A percentile compares a stretch with the other conserved stretches of the same genome.
phyloP scores from a whole-genome alignment of 2,329 filamentous ascomycete genomes.

The Ampelomyces quisqualis region DNA sequence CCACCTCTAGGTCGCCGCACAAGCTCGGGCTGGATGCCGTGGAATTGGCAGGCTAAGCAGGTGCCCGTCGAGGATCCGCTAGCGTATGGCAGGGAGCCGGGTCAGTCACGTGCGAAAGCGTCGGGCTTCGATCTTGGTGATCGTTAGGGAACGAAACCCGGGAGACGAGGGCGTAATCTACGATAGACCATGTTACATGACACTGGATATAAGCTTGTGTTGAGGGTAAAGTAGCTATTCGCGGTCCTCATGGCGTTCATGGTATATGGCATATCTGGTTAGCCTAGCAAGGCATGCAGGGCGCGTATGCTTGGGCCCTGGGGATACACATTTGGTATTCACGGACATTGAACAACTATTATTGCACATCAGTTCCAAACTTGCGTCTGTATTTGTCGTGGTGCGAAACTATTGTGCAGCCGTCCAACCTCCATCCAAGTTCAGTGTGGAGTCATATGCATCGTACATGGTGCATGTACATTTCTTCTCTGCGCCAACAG shows the following conservation, averaged over 20 bases:
- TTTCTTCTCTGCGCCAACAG: not conserved
- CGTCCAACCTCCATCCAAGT: not conserved
- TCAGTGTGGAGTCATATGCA: not conserved
- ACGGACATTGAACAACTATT: not conserved
- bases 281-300: not conserved
- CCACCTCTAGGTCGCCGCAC: slow-evolving; percentile 32
- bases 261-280: slow-evolving; percentile 3
- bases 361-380: too few relatives aligned
- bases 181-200: too few relatives aligned
- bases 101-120: slow-evolving; percentile 25
- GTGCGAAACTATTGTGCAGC: too few relatives aligned
- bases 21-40: slow-evolving; percentile 52
- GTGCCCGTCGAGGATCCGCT: slow-evolving; percentile 33
- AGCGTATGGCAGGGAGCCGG: slow-evolving; percentile 37
- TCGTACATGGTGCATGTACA: slow-evolving; percentile 2
- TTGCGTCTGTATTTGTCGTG: too few relatives aligned
- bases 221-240: not conserved
- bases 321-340: not conserved
- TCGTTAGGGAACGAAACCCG: slow-evolving; percentile 24
- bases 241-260: not conserved
- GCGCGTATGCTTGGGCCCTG: slow-evolving; percentile 1
- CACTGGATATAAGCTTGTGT: not conserved
- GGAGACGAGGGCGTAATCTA: too few relatives aligned
- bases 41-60: slow-evolving; percentile 48
- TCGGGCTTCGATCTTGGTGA: slow-evolving; percentile 38